Evolutionary conservation across 306 rosid species (phyloP), one percentile per base, ranked within the genome.

Genomic region (Corylus avellana): DNA sequence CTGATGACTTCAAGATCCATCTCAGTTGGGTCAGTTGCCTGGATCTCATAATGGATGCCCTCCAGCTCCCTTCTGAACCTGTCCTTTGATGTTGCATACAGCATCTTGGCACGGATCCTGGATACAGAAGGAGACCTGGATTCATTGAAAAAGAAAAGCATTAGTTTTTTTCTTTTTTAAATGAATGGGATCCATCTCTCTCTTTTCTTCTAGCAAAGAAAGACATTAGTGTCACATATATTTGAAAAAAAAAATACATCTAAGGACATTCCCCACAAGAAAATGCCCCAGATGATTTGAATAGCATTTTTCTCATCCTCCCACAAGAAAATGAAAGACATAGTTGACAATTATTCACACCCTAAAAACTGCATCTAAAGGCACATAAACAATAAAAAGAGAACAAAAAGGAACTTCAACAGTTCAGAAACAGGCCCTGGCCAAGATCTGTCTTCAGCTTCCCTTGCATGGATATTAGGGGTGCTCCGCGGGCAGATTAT

Each of bases 1-100:
- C 86, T 73, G 66, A 91, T 78, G 76, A 91, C 92, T 81, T 93
- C 94, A 54, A 91, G 91, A 78, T 93, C 93, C 94, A 90, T 93
- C 91, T 93, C 97, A 0, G 90, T 86, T 29, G 89, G 89, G 85
- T 90, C 97, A 46, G 97, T 91, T 71, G 97, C 95, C 87, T 93
- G 95, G 68, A 93, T 93, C 87, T 90, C 98, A 75, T 91, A 93
- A 82, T 91, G 97, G 82, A 90, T 80, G 35, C 97, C 98, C 49
- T 92, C 88, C 76, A 89, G 85, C 83, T 90, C 91, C 83, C 96
- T 86, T 78, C 92, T 86, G 84, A 94, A 89, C 87, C 90, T 89
- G 86, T 89, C 89, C 79, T 90, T 94, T 53, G 97, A 89, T 66
- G 97, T 90, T 76, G 97, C 95, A 69, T 93, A 90, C 12, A 93